Evolutionary conservation across 192 early-diverging fungal species (phyloP).

Genomic region (Coemansia sp.): DNA sequence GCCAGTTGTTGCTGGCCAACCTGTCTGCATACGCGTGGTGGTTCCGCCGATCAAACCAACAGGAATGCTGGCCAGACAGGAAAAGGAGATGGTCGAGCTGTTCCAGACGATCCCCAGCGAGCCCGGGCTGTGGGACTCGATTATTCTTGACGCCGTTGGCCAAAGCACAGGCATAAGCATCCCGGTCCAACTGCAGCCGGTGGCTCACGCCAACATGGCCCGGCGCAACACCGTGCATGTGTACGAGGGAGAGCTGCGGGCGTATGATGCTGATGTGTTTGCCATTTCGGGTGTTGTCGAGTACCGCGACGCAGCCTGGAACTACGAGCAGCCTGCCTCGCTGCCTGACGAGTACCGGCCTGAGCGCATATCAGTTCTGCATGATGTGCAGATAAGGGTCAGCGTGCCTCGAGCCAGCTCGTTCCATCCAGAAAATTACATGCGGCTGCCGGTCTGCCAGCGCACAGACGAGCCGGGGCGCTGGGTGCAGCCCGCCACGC

Average conservation of each 20-base stretch:
- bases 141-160: conserved; percentile 19
- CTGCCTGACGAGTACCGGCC: conserved; percentile 2
- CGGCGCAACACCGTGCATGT: conserved; percentile 17
- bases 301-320: conserved; percentile 21
- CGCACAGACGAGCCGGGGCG: conserved; percentile 17
- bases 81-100: conserved; percentile 3
- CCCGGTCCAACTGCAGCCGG: conserved; percentile 4
- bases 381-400: conserved; percentile 2
- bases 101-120: conserved; percentile 14
- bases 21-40: conserved; percentile 18
- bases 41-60: neutral
- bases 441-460: conserved; percentile 13
- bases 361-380: conserved; percentile 9
- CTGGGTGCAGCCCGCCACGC: conserved; percentile 7
- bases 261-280: conserved; percentile 14
- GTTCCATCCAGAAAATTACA: conserved; percentile 11
- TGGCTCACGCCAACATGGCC: conserved; percentile 9
- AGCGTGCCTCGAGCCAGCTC: conserved; percentile 8
- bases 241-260: conserved; percentile 21
- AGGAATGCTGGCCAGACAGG: neutral
- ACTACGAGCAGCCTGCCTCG: conserved; percentile 15
- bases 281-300: conserved; percentile 7
- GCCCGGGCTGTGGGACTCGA: conserved; percentile 20
- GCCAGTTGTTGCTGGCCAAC: conserved; percentile 11
- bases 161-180: conserved; percentile 4